phyloP scores from a whole-genome alignment of 495 filamentous ascomycete species.

The Monascus purpureus region DNA sequence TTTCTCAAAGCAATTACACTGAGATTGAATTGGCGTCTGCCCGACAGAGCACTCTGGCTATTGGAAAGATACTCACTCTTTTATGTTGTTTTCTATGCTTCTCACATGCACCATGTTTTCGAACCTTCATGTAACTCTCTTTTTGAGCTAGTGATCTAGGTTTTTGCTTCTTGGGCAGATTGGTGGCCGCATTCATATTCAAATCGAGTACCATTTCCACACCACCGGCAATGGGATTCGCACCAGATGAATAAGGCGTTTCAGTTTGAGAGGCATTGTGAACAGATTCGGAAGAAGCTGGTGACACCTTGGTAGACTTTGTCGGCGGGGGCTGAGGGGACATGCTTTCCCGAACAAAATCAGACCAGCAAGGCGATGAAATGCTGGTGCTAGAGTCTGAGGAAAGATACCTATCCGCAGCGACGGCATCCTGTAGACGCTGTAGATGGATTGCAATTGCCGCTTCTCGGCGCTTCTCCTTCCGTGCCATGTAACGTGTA shows the following conservation, averaged over 20 bases:
- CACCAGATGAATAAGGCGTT: conserved; percentile 7
- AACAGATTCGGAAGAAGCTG: conserved; percentile 7
- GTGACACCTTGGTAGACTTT: conserved; percentile 8
- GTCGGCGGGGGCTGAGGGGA: conserved; percentile 10
- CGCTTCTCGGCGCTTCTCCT: conserved; percentile 32
- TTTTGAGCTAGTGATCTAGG: conserved; percentile 30
- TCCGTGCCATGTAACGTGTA: conserved; percentile 17
- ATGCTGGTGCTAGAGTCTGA: conserved; percentile 22
- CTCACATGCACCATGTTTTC: conserved; percentile 31
- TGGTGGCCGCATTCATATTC: conserved; percentile 31
- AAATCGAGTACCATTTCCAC: conserved; percentile 32
- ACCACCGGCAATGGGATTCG: conserved; percentile 6
- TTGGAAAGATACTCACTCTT: conserved; percentile 16
- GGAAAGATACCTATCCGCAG: conserved; percentile 16
- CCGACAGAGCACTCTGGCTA: conserved; percentile 8
- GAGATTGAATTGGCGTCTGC: conserved; percentile 7
- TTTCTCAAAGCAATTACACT: conserved; percentile 36
- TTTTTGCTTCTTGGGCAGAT: conserved; percentile 33
- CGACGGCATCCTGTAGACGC: conserved; percentile 19
- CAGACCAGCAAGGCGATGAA: conserved; percentile 25
- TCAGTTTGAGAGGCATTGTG: conserved; percentile 8
- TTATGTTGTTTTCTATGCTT: conserved; percentile 37
- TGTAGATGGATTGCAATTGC: conserved; percentile 29
- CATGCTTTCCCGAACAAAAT: conserved; percentile 14
- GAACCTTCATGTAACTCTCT: conserved; percentile 35